Base-by-base conservation (phyloP, 345 rosid genomes). In the Reutealis trisperma region DNA sequence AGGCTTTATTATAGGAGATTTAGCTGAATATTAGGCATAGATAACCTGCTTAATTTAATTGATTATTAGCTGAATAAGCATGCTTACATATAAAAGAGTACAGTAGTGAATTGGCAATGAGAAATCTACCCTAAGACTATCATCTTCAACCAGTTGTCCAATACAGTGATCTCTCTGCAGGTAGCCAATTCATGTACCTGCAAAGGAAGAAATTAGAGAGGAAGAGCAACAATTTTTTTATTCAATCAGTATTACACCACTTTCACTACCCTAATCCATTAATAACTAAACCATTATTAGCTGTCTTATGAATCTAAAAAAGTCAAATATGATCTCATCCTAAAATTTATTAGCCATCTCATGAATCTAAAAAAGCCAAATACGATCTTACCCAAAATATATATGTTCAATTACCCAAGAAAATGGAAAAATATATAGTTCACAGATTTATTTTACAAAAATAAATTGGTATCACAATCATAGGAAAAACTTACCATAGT, bases 401-500 rank as follows among this genome's bases (percentile, higher is more conserved):
- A 42, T 42, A 42, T 10, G 0, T 47, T 11, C 51, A 47, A 12
- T 9, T 11, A 47, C 51, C 51, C 51, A 47, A 9, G 51, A 47
- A 8, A 47, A 9, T 12, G 14, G 4, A 47, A 9, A 47, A 34
- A 34, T 15, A 3, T 51, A 15, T 13, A 16, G 59, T 18, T 54
- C 5, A 18, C n/a, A 54, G 21, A 54, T 0, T 7, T 49, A 14
- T 13, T 10, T 52, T 16, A 54, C 57, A 13, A 49, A 49, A 32
- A 45, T 32, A n/a, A 5, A 45, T 15, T 27, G 52, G 9, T 1
- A 52, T 32, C 7, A 5, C 5, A 5, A 54, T 16, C 0, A 24
- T 8, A 19, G 58, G 61, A 72, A 62, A 13, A 59, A 76, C 88
- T 81, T 86, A 87, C 99, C 99, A 49, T 92, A 90, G 72, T 93